Evolutionary conservation across 352 stramenopile genomes (phyloP).

Genomic region (Globisporangium spiculum): DNA sequence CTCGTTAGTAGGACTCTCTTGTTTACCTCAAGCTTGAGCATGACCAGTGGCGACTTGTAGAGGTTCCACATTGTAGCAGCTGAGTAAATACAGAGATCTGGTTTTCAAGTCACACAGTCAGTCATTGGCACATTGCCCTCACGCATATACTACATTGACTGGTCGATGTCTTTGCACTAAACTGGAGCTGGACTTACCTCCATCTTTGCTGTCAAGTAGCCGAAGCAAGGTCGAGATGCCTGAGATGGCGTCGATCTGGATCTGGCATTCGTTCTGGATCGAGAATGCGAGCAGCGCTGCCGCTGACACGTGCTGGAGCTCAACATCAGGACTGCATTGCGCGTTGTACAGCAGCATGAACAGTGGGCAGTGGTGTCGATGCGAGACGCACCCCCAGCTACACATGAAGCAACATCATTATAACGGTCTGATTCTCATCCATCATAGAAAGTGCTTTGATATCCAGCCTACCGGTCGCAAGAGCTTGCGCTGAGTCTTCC

Average conservation of each 20-base stretch:
- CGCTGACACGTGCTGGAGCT: conserved; percentile 41
- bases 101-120: neutral
- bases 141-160: neutral
- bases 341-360: conserved; percentile 46
- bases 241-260: conserved; percentile 56
- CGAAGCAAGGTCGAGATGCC: conserved; percentile 43
- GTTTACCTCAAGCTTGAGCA: conserved; percentile 65
- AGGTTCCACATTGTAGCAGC: conserved; percentile 68
- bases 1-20: too few relatives aligned
- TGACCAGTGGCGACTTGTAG: conserved; percentile 53
- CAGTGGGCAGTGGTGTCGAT: conserved; percentile 66
- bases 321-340: conserved; percentile 21
- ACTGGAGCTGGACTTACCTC: conserved; percentile 13
- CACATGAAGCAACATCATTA: neutral
- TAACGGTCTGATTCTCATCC: neutral
- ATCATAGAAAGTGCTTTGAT: neutral
- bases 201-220: conserved; percentile 41
- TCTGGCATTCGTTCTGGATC: conserved; percentile 64
- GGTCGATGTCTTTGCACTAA: neutral
- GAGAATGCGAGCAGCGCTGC: conserved; percentile 64
- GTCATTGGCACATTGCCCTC: neutral
- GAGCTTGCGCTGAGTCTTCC: conserved; percentile 57
- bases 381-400: conserved; percentile 69
- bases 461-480: conserved; percentile 40
- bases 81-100: conserved; percentile 44